Base-by-base conservation (phyloP, 2,329 filamentous ascomycete genomes). In the Pseudogymnoascus sp. region DNA sequence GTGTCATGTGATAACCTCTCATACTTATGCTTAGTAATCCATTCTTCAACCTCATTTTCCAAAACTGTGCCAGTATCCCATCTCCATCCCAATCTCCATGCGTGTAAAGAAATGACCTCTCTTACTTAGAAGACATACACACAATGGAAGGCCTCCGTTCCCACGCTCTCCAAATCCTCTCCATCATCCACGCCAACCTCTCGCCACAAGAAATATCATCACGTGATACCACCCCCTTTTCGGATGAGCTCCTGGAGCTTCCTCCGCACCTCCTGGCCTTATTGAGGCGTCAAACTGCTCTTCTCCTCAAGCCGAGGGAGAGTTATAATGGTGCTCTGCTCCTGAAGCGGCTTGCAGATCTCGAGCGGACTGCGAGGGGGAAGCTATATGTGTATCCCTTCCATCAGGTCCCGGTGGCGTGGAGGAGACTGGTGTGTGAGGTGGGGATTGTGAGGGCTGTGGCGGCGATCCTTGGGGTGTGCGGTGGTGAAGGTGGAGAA, bases 341-440 rank as follows among this genome's bases (percentile, higher is more conserved):
- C 3, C 2, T 72, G 8, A 45, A 68, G 34, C 77, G 85, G 57
- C 73, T 85, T n/a, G 75, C 82, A 37, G 83, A 89, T 64, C 74
- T 89, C 14, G 75, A 85, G 4, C 77, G 79, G 6, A 75, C 89
- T 13, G 83, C 88, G 0, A 85, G 86, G 63, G 78, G 83, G 45
- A 88, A 86, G 68, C 84, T 93, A 66, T 89, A 93, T 69, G 82
- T 87, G 3, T 91, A 85, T 66, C 81, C 85, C 1, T 92, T 85
- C 73, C 83, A 83, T 66, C 80, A 86, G 34, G 82, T 93, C 5
- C 88, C 88, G 0, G 71, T 74, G 7, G 85, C 82, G 70, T 95
- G 90, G 90, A 79, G 87, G 23, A 79, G 85, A 67, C 75, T 93
- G 4, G 92, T 90, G 72, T 87, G 87, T 0, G 88, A 92, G 63